phyloP scores from a whole-genome alignment of 2,329 filamentous ascomycete genomes.

The Emergomyces pasteurianus region DNA sequence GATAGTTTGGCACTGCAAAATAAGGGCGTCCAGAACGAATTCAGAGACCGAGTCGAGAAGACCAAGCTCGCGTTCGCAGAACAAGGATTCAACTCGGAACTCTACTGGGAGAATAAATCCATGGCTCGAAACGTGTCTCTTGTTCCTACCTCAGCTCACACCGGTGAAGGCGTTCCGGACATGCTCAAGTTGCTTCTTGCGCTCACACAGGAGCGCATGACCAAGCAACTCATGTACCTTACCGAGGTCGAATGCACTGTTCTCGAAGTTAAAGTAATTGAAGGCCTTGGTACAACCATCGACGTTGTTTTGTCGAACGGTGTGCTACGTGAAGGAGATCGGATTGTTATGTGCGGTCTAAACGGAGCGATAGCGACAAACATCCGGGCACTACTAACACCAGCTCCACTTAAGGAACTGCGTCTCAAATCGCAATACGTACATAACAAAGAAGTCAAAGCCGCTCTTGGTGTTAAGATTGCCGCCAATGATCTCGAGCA shows the following conservation, averaged over 20 bases:
- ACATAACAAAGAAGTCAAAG: slow-evolving; percentile 99
- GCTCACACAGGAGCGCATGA: slow-evolving; percentile 95
- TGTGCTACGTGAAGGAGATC: slow-evolving; percentile 85
- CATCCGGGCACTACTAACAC: slow-evolving; percentile 85
- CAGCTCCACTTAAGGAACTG: slow-evolving; percentile 82
- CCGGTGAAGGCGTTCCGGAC: slow-evolving; percentile 97
- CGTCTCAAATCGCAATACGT: slow-evolving; percentile 94
- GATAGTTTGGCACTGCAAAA: slow-evolving; percentile 83
- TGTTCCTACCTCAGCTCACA: slow-evolving; percentile 92
- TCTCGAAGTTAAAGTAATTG: slow-evolving; percentile 96
- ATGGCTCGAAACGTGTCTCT: slow-evolving; percentile 93
- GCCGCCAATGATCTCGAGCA: slow-evolving; percentile 89
- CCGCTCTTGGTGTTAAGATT: slow-evolving; percentile 96
- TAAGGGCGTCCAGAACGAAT: slow-evolving; percentile 89
- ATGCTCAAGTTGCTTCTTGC: slow-evolving; percentile 92
- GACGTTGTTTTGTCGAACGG: slow-evolving; percentile 95
- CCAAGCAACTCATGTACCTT: slow-evolving; percentile 92
- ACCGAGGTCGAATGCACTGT: slow-evolving; percentile 97
- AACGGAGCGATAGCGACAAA: slow-evolving; percentile 93
- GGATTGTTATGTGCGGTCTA: slow-evolving; percentile 90
- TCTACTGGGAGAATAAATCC: slow-evolving; percentile 96
- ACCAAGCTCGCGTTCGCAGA: slow-evolving; percentile 92
- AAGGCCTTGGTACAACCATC: slow-evolving; percentile 97
- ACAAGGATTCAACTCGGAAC: slow-evolving; percentile 94
- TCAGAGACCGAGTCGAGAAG: slow-evolving; percentile 75